Base-by-base conservation (phyloP, 768 basidiomycete species). In the Podaxis carcinomalis region DNA sequence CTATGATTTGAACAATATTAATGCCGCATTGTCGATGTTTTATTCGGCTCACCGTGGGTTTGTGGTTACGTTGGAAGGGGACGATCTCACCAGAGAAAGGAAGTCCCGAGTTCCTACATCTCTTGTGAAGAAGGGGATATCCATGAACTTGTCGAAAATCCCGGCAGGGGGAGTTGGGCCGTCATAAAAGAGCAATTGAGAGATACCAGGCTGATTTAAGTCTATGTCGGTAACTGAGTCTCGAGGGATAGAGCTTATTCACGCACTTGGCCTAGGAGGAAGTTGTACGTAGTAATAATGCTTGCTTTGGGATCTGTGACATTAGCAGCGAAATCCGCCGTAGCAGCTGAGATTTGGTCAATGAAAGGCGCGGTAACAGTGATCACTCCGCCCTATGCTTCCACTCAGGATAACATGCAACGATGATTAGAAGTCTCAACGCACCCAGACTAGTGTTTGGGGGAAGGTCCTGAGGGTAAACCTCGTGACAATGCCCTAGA, bases 381-480 rank as follows among this genome's bases (percentile, higher is more conserved):
- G 19, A 85, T 78, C 2, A 77, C n/a, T 0, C 86, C 86, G 4
- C 83, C 84, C 83, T 86, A 32, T 47, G 13, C 42, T 16, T 27
- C 28, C 51, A 13, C 11, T 62, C 1, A 35, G 23, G 5, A 7
- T 21, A 16, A 40, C 42, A 7, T 13, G 32, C 10, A 7, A 11
- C 5, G 9, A 27, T 5, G 44, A 37, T 14, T 28, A 51, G 16
- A 40, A 21, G 32, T 27, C 19, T 39, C 1, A 11, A 56, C 78
- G 28, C 71, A 87, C 86, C 86, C 85, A 88, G 59, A 88, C 81
- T 69, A 79, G 68, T 0, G 73, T 72, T 70, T 87, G 85, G 5
- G 86, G 80, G 65, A 77, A 77, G 0, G 83, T 75, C 62, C 79
- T 80, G 21, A 88, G 56, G 0, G 80, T 83, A 65, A 88, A 83